These are phyloP conservation scores for Plicaturopsis crispa DNA, from an alignment of 768 basidiomycete genomes.

Conservation along the genomic window DNA sequence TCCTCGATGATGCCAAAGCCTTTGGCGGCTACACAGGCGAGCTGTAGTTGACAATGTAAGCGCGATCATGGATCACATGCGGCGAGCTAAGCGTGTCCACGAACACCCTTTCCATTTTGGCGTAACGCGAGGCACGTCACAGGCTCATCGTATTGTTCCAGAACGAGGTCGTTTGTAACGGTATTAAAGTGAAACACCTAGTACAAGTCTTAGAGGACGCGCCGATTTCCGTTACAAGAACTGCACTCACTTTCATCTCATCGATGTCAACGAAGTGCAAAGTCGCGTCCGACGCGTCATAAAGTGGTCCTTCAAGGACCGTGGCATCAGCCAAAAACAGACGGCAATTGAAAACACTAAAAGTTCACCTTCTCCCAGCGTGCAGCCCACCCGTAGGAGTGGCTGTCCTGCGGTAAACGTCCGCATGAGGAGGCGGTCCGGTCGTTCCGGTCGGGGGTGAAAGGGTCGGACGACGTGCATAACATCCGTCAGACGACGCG, in stretches of 20 bases:
- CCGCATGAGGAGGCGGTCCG: no score
- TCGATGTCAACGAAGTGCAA: constrained; percentile 67
- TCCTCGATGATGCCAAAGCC: constrained; percentile 48
- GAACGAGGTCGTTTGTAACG: constrained; percentile 26
- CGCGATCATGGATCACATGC: constrained; percentile 1
- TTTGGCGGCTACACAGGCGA: constrained; percentile 50
- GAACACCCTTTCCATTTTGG: constrained; percentile 35
- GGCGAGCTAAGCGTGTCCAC: constrained; percentile 8
- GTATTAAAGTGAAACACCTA: constrained; percentile 50
- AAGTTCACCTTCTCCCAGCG: constrained; percentile 52
- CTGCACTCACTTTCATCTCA: constrained; percentile 41
- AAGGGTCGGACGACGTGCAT: no score
- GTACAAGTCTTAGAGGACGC: no score
- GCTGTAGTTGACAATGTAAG: constrained; percentile 23
- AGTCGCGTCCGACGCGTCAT: constrained; percentile 42
- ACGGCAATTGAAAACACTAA: constrained; percentile 1
- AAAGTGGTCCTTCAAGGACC: constrained; percentile 67
- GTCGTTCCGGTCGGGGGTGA: no score
- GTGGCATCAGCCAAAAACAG: constrained; percentile 12
- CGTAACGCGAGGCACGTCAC: constrained; percentile 54
- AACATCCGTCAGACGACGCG: no score
- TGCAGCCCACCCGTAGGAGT: constrained; percentile 45
- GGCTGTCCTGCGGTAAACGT: constrained; percentile 26
- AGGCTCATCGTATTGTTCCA: constrained; percentile 46
- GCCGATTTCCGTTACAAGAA: no score